Evolutionary conservation across 768 basidiomycete species (phyloP).

Genomic region (Udeniomyces megalosporus): DNA sequence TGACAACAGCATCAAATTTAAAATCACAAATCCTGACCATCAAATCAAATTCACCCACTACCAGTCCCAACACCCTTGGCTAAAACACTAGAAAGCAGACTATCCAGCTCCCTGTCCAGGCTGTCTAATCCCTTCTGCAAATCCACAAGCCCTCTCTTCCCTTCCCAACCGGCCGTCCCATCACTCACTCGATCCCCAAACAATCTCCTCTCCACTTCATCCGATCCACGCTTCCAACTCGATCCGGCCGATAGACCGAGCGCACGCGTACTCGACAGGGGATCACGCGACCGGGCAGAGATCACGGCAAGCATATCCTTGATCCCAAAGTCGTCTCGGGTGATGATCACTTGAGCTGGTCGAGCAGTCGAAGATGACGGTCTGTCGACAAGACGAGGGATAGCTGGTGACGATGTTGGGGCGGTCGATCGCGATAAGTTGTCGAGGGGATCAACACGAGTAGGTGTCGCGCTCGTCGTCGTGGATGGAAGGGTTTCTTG

Average conservation of each 20-base stretch:
- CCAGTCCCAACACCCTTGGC: too few relatives aligned
- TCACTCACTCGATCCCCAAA: constrained; percentile 20
- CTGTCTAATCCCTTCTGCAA: constrained; percentile 21
- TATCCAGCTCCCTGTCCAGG: constrained; percentile 27
- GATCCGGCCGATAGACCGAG: background rate
- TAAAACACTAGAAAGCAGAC: constrained; percentile 18
- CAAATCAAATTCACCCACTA: too few relatives aligned
- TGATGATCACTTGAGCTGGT: constrained; percentile 29
- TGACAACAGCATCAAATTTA: too few relatives aligned
- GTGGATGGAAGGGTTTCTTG: constrained; percentile 23
- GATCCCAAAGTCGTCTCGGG: constrained; percentile 65
- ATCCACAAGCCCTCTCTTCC: constrained; percentile 20
- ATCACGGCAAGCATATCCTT: constrained; percentile 76
- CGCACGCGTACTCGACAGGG: background rate
- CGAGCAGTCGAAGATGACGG: constrained; percentile 16
- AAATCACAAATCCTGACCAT: too few relatives aligned
- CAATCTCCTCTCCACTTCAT: constrained; percentile 22
- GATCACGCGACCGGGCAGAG: constrained; percentile 33
- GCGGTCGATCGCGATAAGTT: too few relatives aligned
- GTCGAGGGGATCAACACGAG: too few relatives aligned
- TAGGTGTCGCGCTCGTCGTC: constrained; percentile 27
- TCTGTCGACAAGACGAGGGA: background rate
- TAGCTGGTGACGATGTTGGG: background rate
- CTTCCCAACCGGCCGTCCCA: constrained; percentile 20
- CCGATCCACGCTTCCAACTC: too few relatives aligned